Percentiles rank a stretch among this genome's conserved stretches.
phyloP scores from a whole-genome alignment of 2,329 filamentous ascomycete genomes.

The Talaromyces sp. region DNA sequence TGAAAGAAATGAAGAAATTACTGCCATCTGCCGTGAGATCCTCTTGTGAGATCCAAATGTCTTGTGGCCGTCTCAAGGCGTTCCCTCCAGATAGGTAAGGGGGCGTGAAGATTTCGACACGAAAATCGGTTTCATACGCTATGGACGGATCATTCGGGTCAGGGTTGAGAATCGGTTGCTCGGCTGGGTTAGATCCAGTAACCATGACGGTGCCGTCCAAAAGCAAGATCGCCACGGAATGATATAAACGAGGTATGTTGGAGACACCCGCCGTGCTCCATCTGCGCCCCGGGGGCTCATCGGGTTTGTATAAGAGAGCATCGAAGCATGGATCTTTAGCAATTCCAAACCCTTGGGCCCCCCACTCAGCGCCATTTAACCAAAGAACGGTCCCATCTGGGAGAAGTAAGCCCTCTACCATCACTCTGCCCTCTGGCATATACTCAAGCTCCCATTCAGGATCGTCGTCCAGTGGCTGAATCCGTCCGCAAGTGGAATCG shows the following conservation, averaged over 20 bases:
- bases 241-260: conserved; percentile 50
- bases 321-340: conserved; percentile 49
- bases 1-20: conserved; percentile 46
- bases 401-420: conserved; percentile 56
- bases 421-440: conserved; percentile 54
- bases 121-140: conserved; percentile 53
- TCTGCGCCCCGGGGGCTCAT: conserved; percentile 44
- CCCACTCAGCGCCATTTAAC: conserved; percentile 54
- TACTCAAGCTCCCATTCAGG: conserved; percentile 52
- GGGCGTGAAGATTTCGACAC: conserved; percentile 57
- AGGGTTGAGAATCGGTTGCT: conserved; percentile 48
- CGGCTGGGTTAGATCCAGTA: conserved; percentile 55
- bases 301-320: conserved; percentile 54
- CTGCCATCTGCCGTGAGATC: conserved; percentile 39
- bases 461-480: conserved; percentile 44
- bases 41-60: conserved; percentile 41
- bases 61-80: conserved; percentile 42
- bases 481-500: conserved; percentile 53
- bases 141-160: conserved; percentile 36
- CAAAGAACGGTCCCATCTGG: conserved; percentile 56
- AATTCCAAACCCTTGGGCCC: conserved; percentile 56
- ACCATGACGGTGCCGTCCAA: conserved; percentile 56
- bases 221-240: conserved; percentile 54
- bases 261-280: conserved; percentile 41
- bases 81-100: conserved; percentile 53